phyloP scores from a whole-genome alignment of 768 basidiomycete species.

The Paxillus involutus region DNA sequence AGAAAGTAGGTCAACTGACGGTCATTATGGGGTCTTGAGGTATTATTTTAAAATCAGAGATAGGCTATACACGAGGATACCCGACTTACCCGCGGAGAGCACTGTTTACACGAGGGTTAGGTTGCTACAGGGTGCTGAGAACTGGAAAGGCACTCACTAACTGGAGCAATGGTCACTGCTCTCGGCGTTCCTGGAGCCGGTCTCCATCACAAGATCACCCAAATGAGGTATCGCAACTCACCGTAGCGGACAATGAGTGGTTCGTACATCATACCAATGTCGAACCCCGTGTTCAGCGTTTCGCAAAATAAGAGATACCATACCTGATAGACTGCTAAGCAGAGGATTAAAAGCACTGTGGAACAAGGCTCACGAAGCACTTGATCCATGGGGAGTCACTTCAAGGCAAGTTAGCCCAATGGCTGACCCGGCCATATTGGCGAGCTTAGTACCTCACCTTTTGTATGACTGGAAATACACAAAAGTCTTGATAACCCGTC shows the following conservation, averaged over 20 bases:
- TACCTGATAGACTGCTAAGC: slow-evolving; percentile 29
- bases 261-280: slow-evolving; percentile 46
- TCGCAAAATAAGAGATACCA: slow-evolving; percentile 45
- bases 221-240: slow-evolving; percentile 8
- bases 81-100: no score
- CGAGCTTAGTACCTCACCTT: no score
- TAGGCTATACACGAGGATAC: no score
- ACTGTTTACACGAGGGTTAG: slow-evolving; percentile 33
- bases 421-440: no score
- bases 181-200: slow-evolving; percentile 24
- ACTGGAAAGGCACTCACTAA: not conserved
- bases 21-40: slow-evolving; percentile 44
- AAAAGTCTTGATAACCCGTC: no score
- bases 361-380: no score
- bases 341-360: no score
- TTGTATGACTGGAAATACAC: no score
- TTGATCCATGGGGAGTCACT: no score
- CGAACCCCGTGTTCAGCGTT: slow-evolving; percentile 46
- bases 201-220: slow-evolving; percentile 10
- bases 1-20: slow-evolving; percentile 20
- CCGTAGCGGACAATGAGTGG: slow-evolving; percentile 49
- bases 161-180: not conserved
- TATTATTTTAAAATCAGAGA: not conserved
- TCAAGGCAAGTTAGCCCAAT: no score
- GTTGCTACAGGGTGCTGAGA: not conserved